Evolutionary conservation across 495 filamentous ascomycete species (phyloP), one percentile per base, ranked within the genome.

Genomic region (Tuber umbilicatum): DNA sequence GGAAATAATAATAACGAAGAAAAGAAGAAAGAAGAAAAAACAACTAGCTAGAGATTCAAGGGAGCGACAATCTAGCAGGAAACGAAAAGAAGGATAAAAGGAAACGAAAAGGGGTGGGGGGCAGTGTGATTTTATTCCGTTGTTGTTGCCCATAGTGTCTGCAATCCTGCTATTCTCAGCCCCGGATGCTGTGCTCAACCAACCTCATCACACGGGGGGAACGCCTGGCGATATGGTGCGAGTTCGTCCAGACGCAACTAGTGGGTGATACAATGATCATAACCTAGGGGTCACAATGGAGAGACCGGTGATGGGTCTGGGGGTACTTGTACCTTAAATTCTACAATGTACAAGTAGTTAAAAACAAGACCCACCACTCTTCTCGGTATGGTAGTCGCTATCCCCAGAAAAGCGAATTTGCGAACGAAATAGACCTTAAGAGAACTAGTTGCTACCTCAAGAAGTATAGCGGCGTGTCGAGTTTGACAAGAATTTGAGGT

Each of bases 1-100:
- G 68, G 42, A 67, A 70, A 45, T 70, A 5, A 68, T 77, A 67
- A 43, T 19, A 35, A 70, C 55, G 35, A 67, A 17, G 70, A 78
- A 68, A 37, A 37, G 73, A 74, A 70, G n/a, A n/a, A n/a, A n/a
- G n/a, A n/a, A n/a, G n/a, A n/a, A 72, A 31, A 64, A 27, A 35
- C 5, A 3, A 35, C 14, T 31, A 2, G 68, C 40, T 23, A 14
- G 41, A 38, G 39, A 39, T 70, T 71, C 55, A 71, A 78, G 64
- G 60, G 69, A 74, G 70, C 38, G 39, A 71, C 39, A 45, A 39
- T 74, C 23, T 72, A n/a, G 47, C 7, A 35, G 55, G 55, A 14
- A 50, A 64, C 55, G 16, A 43, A 75, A 50, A 35, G 38, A 23
- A 68, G 68, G 50, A 45, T 72, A 31, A 42, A 60, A 50, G n/a